These are phyloP conservation scores for Arabidopsis lyrata DNA, from an alignment of 441 rosid genomes.

Conservation along the genomic window DNA sequence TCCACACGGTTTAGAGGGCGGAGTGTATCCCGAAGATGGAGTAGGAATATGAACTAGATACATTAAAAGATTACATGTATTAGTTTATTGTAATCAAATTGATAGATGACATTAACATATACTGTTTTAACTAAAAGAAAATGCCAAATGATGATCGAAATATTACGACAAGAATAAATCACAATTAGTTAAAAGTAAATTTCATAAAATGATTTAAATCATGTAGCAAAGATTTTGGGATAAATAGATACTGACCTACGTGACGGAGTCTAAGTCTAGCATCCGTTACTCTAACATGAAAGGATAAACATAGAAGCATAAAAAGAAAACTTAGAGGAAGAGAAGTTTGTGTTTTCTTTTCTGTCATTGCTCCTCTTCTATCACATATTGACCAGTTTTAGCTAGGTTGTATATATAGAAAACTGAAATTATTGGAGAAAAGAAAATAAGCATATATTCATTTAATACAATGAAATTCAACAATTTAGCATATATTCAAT, in stretches of 20 bases:
- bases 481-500: neutral
- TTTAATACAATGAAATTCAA: neutral
- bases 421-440: neutral
- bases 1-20: neutral
- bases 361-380: neutral
- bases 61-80: neutral
- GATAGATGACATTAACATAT: neutral
- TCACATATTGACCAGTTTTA: neutral
- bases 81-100: neutral
- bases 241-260: neutral
- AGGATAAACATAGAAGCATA: neutral
- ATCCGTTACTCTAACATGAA: neutral
- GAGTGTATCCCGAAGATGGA: neutral
- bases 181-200: neutral
- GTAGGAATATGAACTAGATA: neutral
- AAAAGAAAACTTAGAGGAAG: neutral
- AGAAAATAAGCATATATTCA: neutral
- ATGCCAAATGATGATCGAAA: neutral
- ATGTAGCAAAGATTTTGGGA: neutral
- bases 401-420: neutral
- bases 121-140: neutral
- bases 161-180: neutral
- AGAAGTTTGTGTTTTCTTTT: neutral
- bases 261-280: conserved; percentile 22
- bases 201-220: no score